Base-by-base conservation (phyloP, 495 filamentous ascomycete species). In the Lindgomyces ingoldianus region DNA sequence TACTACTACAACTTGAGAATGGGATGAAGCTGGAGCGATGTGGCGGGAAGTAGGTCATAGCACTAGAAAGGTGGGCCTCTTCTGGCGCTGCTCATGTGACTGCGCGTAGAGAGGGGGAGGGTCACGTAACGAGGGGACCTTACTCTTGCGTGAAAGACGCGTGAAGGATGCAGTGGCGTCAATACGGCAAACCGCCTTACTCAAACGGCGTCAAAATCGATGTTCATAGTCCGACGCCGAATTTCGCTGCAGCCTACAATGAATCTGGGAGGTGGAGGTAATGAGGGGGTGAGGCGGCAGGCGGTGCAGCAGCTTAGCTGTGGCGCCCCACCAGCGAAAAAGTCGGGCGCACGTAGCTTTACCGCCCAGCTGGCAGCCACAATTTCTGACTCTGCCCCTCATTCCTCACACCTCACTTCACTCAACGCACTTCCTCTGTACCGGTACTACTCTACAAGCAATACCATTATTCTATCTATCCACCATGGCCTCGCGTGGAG, bases 301-400 rank as follows among this genome's bases (percentile, higher is more conserved):
- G 36, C 41, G 39, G 41, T 22, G 55, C 10, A 19, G 26, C n/a
- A 27, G 6, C 57, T 60, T 45, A 45, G 57, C 12, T 49, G 41
- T 33, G 57, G 57, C 50, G 57, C 57, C 57, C 57, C 57, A 50
- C 57, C 19, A 21, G 21, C 18, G 12, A 4, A 16, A 52, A 29
- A 44, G 10, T 50, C 14, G 18, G 8, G 44, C 44, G 9, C 39
- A 16, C 81, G 76, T 51, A 82, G 76, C 52, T 81, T 79, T 41
- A 86, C 84, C 18, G 25, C 79, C 75, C 56, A 82, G 77, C 68
- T 86, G 84, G 25, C 19, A 25, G 76, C 76, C 48, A 81, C 71
- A 12, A 88, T 72, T 46, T 88, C 84, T 25, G 26, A 18, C 57
- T 22, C 12, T 18, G n/a, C 1, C 33, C 57, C 19, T 25, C n/a